phyloP scores from a whole-genome alignment of 108 stramenopile species.

The Fragilariopsis cylindrus region DNA sequence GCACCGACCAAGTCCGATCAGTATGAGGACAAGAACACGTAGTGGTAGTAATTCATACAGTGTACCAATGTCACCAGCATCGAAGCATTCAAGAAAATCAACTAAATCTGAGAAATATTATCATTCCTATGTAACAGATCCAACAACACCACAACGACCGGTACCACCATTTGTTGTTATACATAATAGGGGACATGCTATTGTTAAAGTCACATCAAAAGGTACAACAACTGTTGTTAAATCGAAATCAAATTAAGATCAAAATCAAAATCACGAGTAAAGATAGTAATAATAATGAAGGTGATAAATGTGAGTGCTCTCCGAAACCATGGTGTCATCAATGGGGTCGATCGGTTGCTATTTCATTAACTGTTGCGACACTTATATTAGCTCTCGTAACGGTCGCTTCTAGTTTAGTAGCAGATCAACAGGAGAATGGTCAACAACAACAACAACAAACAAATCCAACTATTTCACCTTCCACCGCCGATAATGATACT shows the following conservation, averaged over 20 bases:
- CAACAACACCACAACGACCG: neutral
- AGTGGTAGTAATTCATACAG: neutral
- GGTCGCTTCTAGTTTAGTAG: neutral
- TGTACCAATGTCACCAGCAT: neutral
- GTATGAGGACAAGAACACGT: too few relatives aligned
- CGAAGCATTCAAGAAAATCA: neutral
- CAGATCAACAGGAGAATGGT: neutral
- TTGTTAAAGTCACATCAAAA: constrained; percentile 13
- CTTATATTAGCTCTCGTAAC: constrained; percentile 9
- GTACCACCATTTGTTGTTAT: constrained; percentile 17
- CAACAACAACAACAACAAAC: neutral
- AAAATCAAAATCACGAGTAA: neutral
- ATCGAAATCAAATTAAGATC: neutral
- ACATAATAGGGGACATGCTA: constrained; percentile 6
- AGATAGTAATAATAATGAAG: neutral
- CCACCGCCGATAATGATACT: too few relatives aligned
- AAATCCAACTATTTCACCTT: too few relatives aligned
- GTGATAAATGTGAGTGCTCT: neutral
- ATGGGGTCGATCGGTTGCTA: constrained; percentile 2
- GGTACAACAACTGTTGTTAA: neutral
- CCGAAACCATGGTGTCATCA: neutral
- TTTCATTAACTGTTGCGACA: neutral
- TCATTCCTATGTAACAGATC: constrained; percentile 9
- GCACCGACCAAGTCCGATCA: neutral
- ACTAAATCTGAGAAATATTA: constrained; percentile 17